Percentiles rank a stretch among this genome's conserved stretches.
These are phyloP conservation scores for Triticum monococcum DNA, from an alignment of 176 grass and related monocot species.

Conservation along the genomic window DNA sequence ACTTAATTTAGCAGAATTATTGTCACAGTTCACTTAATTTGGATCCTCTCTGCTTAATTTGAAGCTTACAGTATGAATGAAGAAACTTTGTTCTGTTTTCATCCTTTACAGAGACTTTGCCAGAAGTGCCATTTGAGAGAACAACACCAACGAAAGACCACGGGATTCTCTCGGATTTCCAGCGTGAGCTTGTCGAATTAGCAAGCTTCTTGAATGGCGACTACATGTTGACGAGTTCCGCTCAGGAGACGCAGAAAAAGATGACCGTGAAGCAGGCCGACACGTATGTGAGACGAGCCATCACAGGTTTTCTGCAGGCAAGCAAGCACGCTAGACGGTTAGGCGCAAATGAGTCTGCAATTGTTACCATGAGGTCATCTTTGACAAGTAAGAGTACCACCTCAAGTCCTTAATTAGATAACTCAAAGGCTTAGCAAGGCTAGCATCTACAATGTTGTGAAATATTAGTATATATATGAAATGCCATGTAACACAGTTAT, in stretches of 20 bases:
- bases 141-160: constrained; percentile 44
- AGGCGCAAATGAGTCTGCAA: constrained; percentile 63
- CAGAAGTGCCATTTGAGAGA: constrained; percentile 52
- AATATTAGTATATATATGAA: constrained; percentile 5
- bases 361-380: constrained; percentile 80
- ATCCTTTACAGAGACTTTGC: constrained; percentile 51
- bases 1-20: background rate
- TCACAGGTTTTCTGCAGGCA: constrained; percentile 59
- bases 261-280: constrained; percentile 83
- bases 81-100: background rate
- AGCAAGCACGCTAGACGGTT: constrained; percentile 62
- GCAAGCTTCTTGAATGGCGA: constrained; percentile 76
- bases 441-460: background rate
- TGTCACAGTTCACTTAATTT: background rate
- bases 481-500: background rate
- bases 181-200: constrained; percentile 64
- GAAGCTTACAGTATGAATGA: background rate
- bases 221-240: constrained; percentile 66
- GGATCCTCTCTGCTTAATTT: background rate
- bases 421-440: constrained; percentile 6
- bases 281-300: constrained; percentile 55
- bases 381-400: constrained; percentile 45
- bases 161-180: constrained; percentile 77
- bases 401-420: background rate
- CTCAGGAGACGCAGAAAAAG: constrained; percentile 36